These are phyloP conservation scores for Mortierella sp. DNA, from an alignment of 371 early-diverging fungal genomes.

Conservation along the genomic window DNA sequence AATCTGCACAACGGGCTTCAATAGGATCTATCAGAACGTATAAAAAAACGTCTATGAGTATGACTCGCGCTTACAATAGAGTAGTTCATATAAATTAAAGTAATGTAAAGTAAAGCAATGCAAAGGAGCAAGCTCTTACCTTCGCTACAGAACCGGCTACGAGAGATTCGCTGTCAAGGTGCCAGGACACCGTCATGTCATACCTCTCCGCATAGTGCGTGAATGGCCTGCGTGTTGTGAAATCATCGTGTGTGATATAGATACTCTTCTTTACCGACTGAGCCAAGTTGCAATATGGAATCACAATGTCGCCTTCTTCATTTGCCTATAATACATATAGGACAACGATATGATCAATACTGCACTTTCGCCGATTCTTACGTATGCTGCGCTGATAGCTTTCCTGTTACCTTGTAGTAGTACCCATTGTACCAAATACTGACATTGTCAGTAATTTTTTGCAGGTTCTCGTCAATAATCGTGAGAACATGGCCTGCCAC, in stretches of 20 bases:
- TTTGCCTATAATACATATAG: no score
- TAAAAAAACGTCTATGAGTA: neutral
- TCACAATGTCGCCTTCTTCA: slow-evolving; percentile 54
- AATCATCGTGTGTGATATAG: slow-evolving; percentile 55
- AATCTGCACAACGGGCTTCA: slow-evolving; percentile 56
- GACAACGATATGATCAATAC: no score
- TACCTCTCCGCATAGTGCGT: slow-evolving; percentile 54
- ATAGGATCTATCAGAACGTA: slow-evolving; percentile 38
- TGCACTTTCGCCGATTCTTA: no score
- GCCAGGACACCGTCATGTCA: slow-evolving; percentile 52
- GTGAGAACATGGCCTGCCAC: slow-evolving; percentile 63
- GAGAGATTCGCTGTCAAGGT: slow-evolving; percentile 62
- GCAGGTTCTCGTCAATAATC: slow-evolving; percentile 59
- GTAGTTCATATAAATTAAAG: neutral
- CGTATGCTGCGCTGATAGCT: no score
- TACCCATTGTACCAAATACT: slow-evolving; percentile 59
- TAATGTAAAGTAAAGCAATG: neutral
- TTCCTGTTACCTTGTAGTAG: slow-evolving; percentile 63
- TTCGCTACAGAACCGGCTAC: slow-evolving; percentile 57
- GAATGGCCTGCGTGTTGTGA: slow-evolving; percentile 57
- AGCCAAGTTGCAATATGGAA: slow-evolving; percentile 54
- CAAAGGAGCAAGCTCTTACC: slow-evolving; percentile 20
- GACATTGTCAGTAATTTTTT: slow-evolving; percentile 32
- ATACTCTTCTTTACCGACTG: slow-evolving; percentile 23
- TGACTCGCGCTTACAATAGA: no score